These are phyloP conservation scores for Citeromyces hawaiiensis DNA, from an alignment of 1,139 yeast species.

Conservation along the genomic window DNA sequence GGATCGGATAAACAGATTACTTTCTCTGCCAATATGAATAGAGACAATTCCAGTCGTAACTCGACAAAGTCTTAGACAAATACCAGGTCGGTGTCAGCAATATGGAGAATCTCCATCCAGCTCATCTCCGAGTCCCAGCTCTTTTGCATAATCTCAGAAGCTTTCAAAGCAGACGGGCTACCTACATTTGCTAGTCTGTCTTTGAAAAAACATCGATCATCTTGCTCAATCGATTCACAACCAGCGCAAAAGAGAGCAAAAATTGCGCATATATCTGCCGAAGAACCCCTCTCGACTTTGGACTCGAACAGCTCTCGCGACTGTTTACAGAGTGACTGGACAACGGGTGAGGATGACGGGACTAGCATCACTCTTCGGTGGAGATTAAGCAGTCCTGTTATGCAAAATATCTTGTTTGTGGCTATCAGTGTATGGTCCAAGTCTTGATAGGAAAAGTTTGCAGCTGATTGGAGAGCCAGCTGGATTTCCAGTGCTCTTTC, in stretches of 20 bases:
- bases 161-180: conserved; percentile 32
- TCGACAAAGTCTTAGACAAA: conserved; percentile 1
- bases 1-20: background rate
- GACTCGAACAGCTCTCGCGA: conserved; percentile 22
- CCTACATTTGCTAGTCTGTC: conserved; percentile 31
- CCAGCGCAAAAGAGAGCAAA: conserved; percentile 47
- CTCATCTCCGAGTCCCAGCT: conserved; percentile 37
- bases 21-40: background rate
- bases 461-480: conserved; percentile 10
- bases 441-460: conserved; percentile 20
- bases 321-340: conserved; percentile 32
- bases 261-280: conserved; percentile 43
- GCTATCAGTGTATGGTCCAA: conserved; percentile 21
- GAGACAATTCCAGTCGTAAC: background rate
- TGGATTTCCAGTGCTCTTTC: conserved; percentile 32
- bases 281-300: conserved; percentile 27
- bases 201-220: conserved; percentile 21
- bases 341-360: conserved; percentile 28
- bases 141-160: conserved; percentile 32
- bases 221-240: conserved; percentile 33
- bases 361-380: conserved; percentile 39
- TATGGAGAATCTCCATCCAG: background rate
- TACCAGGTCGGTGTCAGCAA: conserved; percentile 1
- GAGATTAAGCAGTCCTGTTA: conserved; percentile 41
- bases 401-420: conserved; percentile 40